phyloP scores from a whole-genome alignment of 2,329 filamentous ascomycete species.

The Arachnomyces sp. region DNA sequence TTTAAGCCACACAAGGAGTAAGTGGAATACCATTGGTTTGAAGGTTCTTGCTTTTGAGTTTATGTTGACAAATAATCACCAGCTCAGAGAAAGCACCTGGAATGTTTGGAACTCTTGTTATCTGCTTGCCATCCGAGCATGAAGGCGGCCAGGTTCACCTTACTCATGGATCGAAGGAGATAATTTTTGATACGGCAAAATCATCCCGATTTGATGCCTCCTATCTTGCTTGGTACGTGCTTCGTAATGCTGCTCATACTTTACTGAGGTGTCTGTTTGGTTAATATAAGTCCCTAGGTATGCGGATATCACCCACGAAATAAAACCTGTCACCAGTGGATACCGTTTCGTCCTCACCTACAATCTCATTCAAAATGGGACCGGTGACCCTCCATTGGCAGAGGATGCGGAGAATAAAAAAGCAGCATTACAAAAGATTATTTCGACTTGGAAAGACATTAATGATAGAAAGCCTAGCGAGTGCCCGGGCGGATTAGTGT shows the following conservation, averaged over 20 bases:
- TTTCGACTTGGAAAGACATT: not conserved
- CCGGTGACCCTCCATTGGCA: too few relatives aligned
- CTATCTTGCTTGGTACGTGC: constrained; percentile 31
- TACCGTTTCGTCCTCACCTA: constrained; percentile 44
- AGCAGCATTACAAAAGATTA: too few relatives aligned
- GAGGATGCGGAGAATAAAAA: too few relatives aligned
- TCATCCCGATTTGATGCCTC: constrained; percentile 21
- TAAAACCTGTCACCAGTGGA: constrained; percentile 37
- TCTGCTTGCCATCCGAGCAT: constrained; percentile 43
- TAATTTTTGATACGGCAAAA: constrained; percentile 23
- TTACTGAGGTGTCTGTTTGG: too few relatives aligned
- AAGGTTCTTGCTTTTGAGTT: too few relatives aligned
- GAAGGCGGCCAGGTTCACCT: constrained; percentile 39
- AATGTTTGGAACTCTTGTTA: constrained; percentile 45
- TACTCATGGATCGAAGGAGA: constrained; percentile 28
- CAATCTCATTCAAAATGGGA: constrained; percentile 34
- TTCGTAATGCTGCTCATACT: constrained; percentile 1
- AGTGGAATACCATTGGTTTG: too few relatives aligned
- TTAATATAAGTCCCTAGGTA: constrained; percentile 30
- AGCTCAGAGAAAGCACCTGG: constrained; percentile 38
- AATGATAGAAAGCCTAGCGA: not conserved
- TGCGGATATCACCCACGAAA: constrained; percentile 43
- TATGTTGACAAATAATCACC: constrained; percentile 21
- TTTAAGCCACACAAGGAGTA: constrained; percentile 25
- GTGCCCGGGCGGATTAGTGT: constrained; percentile 13